Evolutionary conservation across 2,329 filamentous ascomycete species (phyloP), one percentile per base, ranked within the genome.

Genomic region (Waltergamsia citrina): DNA sequence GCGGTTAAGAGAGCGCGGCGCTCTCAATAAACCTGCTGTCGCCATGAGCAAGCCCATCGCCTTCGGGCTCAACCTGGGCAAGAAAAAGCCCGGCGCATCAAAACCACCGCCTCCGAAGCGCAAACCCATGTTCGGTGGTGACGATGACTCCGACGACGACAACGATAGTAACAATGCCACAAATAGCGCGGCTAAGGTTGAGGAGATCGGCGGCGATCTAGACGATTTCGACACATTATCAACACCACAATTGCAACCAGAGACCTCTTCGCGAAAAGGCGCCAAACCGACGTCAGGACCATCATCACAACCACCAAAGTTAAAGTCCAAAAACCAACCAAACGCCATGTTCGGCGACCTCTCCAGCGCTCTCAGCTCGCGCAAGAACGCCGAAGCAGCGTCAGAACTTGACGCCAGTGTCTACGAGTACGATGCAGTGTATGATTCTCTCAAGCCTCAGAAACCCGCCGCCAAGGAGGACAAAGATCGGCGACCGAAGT

Each of bases 361-460:
- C 2, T 83, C 82, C 4, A 74, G 74, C 46, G 61, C 73, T 2
- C 63, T 80, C 21, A 64, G 74, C 20, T 74, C 81, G 18, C 71
- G 74, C 34, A 76, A 72, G 45, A 69, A 81, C 44, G 71, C 74
- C 24, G 66, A 78, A 41, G 73, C 74, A 12, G 83, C 82, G 3
- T 66, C 77, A 40, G 68, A 74, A 38, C 51, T 81, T 7, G 85
- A 92, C 47, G 64, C 82, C 2, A 79, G 75, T 32, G 78, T 92
- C 44, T 92, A 88, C 63, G 85, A 92, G 59, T 93, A 92, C 60
- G 85, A 93, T 53, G 72, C 71, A 2, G 82, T 85, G 16, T 88
- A 86, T 59, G 84, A 90, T 46, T 81, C 80, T 1, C 65, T 90
- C 26, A 81, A 85, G 43, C 72, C 75, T 12, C 69, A 77, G 38